Evolutionary conservation across 2,329 filamentous ascomycete genomes (phyloP).

Genomic region (Aspergillus pseudoterreus): DNA sequence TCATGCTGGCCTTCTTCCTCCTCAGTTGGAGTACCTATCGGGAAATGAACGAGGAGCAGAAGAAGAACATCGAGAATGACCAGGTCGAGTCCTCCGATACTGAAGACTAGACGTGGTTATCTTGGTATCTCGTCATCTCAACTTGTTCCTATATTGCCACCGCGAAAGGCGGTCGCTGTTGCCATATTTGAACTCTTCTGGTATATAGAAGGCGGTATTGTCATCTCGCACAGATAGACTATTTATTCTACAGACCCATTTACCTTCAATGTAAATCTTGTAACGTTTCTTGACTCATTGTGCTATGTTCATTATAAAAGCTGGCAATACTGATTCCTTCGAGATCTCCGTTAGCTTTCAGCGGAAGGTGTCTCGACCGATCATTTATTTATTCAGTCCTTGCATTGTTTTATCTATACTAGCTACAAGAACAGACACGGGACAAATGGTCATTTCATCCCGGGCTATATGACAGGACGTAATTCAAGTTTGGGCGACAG

Average conservation of each 20-base stretch:
- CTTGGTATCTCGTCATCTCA: not conserved
- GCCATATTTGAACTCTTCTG: not conserved
- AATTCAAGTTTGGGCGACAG: not conserved
- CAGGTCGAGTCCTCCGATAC: constrained; percentile 33
- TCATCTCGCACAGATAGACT: not conserved
- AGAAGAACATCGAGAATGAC: constrained; percentile 50
- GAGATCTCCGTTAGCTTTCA: not conserved
- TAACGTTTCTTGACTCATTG: not conserved
- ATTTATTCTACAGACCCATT: not conserved
- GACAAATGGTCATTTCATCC: not conserved
- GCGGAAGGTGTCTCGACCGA: not conserved
- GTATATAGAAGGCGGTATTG: not conserved
- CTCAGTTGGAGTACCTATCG: constrained; percentile 88
- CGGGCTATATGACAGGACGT: constrained; percentile 1
- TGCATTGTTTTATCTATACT: constrained; percentile 9
- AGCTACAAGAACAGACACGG: constrained; percentile 7
- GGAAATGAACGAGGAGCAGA: constrained; percentile 83
- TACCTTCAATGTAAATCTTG: not conserved
- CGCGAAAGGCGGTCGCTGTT: not conserved
- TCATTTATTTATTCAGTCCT: constrained; percentile 1
- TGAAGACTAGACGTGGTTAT: constrained; percentile 34
- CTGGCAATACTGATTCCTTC: not conserved
- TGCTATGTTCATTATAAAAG: no score
- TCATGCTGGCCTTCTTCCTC: constrained; percentile 82
- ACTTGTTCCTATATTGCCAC: not conserved